Evolutionary conservation across 2,329 filamentous ascomycete species (phyloP).

Genomic region (Teratosphaeria viscida): DNA sequence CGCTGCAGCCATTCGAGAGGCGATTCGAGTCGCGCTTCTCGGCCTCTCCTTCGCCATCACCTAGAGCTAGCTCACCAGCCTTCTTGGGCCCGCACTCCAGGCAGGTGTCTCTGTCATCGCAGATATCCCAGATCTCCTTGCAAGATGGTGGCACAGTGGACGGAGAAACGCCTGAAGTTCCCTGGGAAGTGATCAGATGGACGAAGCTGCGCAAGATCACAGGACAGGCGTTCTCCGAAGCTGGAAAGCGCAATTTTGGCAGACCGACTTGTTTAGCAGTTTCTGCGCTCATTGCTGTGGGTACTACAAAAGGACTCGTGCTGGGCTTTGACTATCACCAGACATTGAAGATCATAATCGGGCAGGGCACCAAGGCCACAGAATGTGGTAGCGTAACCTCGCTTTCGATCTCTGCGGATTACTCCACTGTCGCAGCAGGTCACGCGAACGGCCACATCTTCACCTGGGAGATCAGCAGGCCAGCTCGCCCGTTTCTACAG

Average conservation of each 20-base stretch:
- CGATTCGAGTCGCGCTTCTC: conserved; percentile 84
- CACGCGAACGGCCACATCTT: conserved; percentile 88
- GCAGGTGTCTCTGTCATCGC: conserved; percentile 36
- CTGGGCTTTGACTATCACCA: conserved; percentile 97
- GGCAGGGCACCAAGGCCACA: conserved; percentile 83
- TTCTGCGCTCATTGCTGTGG: conserved; percentile 77
- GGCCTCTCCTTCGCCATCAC: conserved; percentile 48
- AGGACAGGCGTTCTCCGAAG: conserved; percentile 81
- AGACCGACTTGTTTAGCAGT: conserved; percentile 81
- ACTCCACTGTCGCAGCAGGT: conserved; percentile 80
- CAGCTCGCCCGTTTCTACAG: conserved; percentile 78
- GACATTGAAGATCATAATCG: conserved; percentile 85
- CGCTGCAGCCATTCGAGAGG: conserved; percentile 85
- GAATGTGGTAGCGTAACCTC: conserved; percentile 83
- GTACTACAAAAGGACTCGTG: conserved; percentile 88
- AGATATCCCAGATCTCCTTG: conserved; percentile 58
- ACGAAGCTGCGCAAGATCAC: conserved; percentile 85
- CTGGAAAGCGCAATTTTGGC: conserved; percentile 85
- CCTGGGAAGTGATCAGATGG: conserved; percentile 97
- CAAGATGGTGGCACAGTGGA: conserved; percentile 42
- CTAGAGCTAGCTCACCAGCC: conserved; percentile 65
- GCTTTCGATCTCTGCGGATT: conserved; percentile 84
- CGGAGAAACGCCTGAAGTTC: conserved; percentile 51
- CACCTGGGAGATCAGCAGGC: conserved; percentile 82
- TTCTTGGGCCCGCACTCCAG: conserved; percentile 69